Base-by-base conservation (phyloP, 106 monocot genomes). In the Narthecium ossifragum region DNA sequence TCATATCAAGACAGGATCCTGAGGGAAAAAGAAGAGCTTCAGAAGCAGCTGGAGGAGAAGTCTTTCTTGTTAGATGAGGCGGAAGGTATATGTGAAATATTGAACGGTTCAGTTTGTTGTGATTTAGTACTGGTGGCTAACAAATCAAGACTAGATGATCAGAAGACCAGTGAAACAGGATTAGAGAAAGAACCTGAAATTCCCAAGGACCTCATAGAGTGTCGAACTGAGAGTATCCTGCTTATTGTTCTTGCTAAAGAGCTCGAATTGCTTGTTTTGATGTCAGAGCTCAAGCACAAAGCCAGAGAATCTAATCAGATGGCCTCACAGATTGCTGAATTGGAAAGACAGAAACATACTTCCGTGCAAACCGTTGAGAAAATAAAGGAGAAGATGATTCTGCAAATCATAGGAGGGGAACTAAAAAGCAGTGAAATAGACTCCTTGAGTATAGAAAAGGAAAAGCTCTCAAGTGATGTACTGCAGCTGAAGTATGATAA, bases 11-110 rank as follows among this genome's bases (percentile, higher is more conserved):
- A 78, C 26, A 66, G 62, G 51, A 22, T 60, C 34, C 6, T 62
- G 10, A 79, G 28, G 17, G 80, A 76, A 32, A 76, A 76, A 10
- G 73, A 69, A 54, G 73, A 57, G 36, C 40, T 69, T 8, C 46
- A 26, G 31, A 51, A 46, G 31, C 64, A 65, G 32, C 61, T 76
- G 50, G 73, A 72, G 55, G 34, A 59, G 40, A 31, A 27, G 34
- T 55, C 46, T 31, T 36, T 30, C 34, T 62, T 69, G 63, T 40
- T 75, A 26, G 53, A 57, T 26, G 51, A 73, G 38, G 74, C n/a
- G 28, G 33, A 55, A 7, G 18, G 13, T 66, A 50, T 18, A 9
- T 66, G 71, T 75, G 61, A 41, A 62, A 65, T 45, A 26, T 49
- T 65, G 17, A 64, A 53, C 37, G 60, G 57, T 21, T 51, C 26